phyloP scores from a whole-genome alignment of 1,284 basidiomycete species.

The Wallemia hederae region DNA sequence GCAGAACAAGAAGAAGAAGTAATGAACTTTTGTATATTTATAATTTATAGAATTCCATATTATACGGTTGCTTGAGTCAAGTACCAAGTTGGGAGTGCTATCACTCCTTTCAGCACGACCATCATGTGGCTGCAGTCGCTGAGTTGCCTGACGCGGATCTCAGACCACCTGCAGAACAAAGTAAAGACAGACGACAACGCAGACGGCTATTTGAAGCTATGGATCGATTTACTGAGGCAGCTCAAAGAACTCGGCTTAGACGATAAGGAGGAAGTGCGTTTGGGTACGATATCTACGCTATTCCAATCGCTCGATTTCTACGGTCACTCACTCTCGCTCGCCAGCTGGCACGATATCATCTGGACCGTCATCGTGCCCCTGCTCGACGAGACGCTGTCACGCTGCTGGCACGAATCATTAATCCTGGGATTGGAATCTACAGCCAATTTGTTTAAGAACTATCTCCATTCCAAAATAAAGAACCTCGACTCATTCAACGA shows the following conservation, averaged over 20 bases:
- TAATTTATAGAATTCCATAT: neutral
- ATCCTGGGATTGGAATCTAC: conserved; percentile 57
- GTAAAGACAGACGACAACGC: neutral
- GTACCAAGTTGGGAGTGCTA: too few relatives aligned
- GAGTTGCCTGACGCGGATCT: neutral
- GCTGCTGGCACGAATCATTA: conserved; percentile 56
- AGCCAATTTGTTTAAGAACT: conserved; percentile 53
- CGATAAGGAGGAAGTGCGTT: conserved; percentile 52
- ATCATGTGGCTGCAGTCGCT: neutral
- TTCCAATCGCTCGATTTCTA: conserved; percentile 84
- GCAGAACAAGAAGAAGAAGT: neutral
- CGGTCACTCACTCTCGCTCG: conserved; percentile 42
- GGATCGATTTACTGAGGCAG: conserved; percentile 69
- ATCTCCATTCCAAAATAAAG: conserved; percentile 41
- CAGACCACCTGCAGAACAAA: neutral
- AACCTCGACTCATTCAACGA: conserved; percentile 33
- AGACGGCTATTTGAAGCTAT: conserved; percentile 22
- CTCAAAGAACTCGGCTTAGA: conserved; percentile 58
- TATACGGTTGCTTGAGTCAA: too few relatives aligned
- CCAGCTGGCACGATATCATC: conserved; percentile 62
- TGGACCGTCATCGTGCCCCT: conserved; percentile 74
- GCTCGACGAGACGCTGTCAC: conserved; percentile 26
- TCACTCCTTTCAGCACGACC: neutral
- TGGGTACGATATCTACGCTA: conserved; percentile 76
- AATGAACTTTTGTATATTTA: neutral